A percentile compares a stretch with the other conserved stretches of the same genome.
Evolutionary conservation across 2,329 filamentous ascomycete genomes (phyloP).

Genomic region (Orbilia brochopaga): DNA sequence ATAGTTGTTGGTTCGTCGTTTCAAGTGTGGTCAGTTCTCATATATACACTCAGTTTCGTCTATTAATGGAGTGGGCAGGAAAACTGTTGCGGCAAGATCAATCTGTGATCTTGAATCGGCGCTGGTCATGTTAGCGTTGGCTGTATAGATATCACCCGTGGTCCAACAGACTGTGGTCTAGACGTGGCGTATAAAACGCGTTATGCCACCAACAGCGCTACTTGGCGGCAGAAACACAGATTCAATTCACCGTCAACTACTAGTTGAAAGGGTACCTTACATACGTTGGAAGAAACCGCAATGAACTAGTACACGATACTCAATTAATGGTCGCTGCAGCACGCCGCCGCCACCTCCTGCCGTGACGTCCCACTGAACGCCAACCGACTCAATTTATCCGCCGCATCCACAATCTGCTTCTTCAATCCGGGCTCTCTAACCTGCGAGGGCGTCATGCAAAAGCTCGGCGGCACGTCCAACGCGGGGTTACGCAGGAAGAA

Average conservation of each 20-base stretch:
- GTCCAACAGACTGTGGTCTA: too few species aligned
- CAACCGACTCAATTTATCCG: slow-evolving; percentile 63
- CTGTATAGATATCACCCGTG: too few species aligned
- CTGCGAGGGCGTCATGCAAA: slow-evolving; percentile 74
- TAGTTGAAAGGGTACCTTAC: too few species aligned
- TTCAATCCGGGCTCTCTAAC: slow-evolving; percentile 59
- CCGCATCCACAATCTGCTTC: slow-evolving; percentile 60
- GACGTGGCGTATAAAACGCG: too few species aligned
- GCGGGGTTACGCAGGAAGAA: slow-evolving; percentile 82
- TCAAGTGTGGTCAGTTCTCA: neutral
- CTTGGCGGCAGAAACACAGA: too few species aligned
- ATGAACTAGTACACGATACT: too few species aligned
- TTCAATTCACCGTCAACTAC: too few species aligned
- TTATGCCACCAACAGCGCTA: too few species aligned
- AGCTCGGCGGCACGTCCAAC: slow-evolving; percentile 80
- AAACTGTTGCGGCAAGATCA: too few species aligned
- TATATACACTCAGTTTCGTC: neutral
- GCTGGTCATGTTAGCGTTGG: too few species aligned
- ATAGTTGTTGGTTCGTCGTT: neutral
- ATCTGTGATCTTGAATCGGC: too few species aligned
- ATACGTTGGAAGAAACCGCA: neutral
- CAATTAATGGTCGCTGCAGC: slow-evolving; percentile 11
- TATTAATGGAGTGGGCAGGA: neutral
- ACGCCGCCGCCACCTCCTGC: slow-evolving; percentile 37
- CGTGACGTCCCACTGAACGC: slow-evolving; percentile 56